phyloP scores from a whole-genome alignment of 225 moss, liverwort and hornwort genomes.

The Rhytidiadelphus loreus region DNA sequence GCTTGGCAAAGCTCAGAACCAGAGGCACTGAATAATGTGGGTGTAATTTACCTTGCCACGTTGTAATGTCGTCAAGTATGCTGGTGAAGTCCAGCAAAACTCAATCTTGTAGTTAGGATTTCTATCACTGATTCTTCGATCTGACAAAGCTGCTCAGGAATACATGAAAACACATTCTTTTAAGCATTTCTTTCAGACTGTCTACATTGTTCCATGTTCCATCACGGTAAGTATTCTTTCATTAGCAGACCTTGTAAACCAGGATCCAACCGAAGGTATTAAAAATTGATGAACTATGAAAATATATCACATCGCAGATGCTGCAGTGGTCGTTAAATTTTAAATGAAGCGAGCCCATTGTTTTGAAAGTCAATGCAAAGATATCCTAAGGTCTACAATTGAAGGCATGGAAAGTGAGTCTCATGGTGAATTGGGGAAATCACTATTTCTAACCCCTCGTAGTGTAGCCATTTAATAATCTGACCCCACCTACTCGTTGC shows the following conservation, averaged over 20 bases:
- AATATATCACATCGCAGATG: not conserved
- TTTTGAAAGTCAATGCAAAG: not conserved
- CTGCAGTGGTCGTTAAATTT: not conserved
- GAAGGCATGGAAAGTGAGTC: not conserved
- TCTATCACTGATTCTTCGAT: not conserved
- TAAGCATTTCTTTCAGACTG: not conserved
- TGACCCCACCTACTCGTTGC: too few relatives aligned
- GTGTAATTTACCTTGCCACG: not conserved
- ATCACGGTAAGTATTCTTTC: not conserved
- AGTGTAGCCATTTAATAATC: too few relatives aligned
- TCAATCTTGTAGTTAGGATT: not conserved
- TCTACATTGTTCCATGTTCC: not conserved
- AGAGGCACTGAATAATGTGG: conserved; percentile 21
- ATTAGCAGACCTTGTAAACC: not conserved
- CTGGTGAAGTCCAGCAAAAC: not conserved
- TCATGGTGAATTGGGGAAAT: not conserved
- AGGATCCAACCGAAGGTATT: not conserved
- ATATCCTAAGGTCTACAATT: not conserved
- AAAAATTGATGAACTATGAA: not conserved
- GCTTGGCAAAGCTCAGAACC: conserved; percentile 63
- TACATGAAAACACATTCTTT: not conserved
- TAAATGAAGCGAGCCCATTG: not conserved
- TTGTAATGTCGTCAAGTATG: not conserved
- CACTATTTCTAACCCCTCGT: too few relatives aligned
- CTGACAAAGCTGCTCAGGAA: not conserved